Evolutionary conservation across 441 rosid species (phyloP).

Genomic region (Erodium moschatum): DNA sequence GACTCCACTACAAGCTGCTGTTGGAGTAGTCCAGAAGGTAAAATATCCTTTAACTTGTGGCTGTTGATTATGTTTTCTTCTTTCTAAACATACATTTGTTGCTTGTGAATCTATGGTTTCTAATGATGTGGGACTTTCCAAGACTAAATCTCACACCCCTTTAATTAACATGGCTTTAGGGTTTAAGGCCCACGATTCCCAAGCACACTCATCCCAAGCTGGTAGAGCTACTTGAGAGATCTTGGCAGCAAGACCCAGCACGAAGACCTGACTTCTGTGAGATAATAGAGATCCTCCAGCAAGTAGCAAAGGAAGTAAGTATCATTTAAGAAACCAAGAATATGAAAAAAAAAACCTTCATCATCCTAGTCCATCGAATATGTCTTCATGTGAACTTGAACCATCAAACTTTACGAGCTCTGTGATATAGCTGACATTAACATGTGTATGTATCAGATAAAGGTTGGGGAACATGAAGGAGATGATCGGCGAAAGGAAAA

Average conservation of each 20-base stretch:
- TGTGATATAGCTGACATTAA: background rate
- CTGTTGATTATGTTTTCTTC: background rate
- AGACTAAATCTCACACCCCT: background rate
- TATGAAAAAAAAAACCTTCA: no score
- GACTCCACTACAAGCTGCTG: background rate
- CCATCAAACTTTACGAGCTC: no score
- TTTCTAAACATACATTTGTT: no score
- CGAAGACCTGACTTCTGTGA: constrained; percentile 59
- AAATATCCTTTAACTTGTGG: background rate
- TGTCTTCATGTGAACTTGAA: no score
- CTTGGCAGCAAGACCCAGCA: constrained; percentile 62
- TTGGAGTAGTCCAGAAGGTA: background rate
- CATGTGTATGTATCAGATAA: background rate
- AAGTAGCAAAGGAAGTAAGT: constrained; percentile 47
- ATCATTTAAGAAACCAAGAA: no score
- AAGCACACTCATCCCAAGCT: constrained; percentile 46
- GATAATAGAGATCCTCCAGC: constrained; percentile 36
- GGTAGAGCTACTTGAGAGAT: constrained; percentile 42
- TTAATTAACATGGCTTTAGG: constrained; percentile 21
- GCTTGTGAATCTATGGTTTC: background rate
- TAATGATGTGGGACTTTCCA: background rate
- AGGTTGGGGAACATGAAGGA: background rate
- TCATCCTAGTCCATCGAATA: no score
- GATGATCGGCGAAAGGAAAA: background rate
- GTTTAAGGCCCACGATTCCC: constrained; percentile 51